phyloP scores from a whole-genome alignment of 768 basidiomycete genomes.

The Rhodotorula graminis region DNA sequence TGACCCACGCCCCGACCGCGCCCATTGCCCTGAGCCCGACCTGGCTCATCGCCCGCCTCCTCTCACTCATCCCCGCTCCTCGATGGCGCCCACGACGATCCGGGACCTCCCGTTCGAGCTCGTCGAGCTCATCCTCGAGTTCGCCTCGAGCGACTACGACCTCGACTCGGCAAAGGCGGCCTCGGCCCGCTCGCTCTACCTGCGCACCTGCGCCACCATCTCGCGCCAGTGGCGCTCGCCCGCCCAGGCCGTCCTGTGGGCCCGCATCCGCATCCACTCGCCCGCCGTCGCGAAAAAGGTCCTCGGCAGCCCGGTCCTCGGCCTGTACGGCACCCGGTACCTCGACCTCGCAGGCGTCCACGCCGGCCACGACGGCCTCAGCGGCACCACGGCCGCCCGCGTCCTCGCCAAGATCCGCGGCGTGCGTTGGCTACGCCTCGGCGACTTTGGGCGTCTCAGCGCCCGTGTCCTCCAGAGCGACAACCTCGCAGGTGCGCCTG shows the following conservation, averaged over 20 bases:
- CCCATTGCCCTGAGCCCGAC: too few relatives aligned
- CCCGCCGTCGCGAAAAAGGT: neutral
- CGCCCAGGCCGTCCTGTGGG: slow-evolving; percentile 16
- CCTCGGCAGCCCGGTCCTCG: neutral
- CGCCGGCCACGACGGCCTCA: slow-evolving; percentile 16
- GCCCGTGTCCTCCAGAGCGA: slow-evolving; percentile 18
- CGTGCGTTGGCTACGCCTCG: slow-evolving; percentile 3
- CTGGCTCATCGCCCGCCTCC: too few relatives aligned
- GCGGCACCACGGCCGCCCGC: slow-evolving; percentile 16
- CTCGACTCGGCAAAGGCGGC: neutral
- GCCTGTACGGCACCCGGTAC: neutral
- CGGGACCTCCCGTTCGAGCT: slow-evolving; percentile 16
- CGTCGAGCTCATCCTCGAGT: slow-evolving; percentile 15
- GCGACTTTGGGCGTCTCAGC: slow-evolving; percentile 29
- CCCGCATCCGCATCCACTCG: neutral
- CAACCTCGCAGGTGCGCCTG: slow-evolving; percentile 15
- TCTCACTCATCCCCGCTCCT: neutral
- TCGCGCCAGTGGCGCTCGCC: slow-evolving; percentile 8
- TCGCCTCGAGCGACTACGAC: neutral
- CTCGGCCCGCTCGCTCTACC: neutral
- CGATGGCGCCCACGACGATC: neutral
- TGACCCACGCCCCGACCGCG: too few relatives aligned
- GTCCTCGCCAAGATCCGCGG: slow-evolving; percentile 17
- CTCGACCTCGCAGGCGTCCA: slow-evolving; percentile 25
- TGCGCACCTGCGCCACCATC: slow-evolving; percentile 4